phyloP scores from a whole-genome alignment of 176 grass and related monocot species.

The Avena eriantha region DNA sequence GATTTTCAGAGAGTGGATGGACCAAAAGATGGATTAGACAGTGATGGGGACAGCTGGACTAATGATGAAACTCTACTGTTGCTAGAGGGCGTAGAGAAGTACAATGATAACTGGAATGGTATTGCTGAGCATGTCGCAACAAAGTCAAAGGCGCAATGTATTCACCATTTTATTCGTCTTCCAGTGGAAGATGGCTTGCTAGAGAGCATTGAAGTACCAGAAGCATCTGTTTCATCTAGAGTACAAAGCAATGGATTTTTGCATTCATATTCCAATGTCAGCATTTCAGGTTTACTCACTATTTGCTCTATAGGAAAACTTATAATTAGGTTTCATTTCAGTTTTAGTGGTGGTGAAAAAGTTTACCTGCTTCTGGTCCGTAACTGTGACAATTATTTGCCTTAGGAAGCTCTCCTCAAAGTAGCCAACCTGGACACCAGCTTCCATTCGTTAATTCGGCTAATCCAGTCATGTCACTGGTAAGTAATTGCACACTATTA shows the following conservation, averaged over 20 bases:
- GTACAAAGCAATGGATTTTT: constrained; percentile 49
- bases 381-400: constrained; percentile 35
- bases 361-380: constrained; percentile 37
- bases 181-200: constrained; percentile 80
- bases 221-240: constrained; percentile 46
- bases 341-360: constrained; percentile 27
- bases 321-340: constrained; percentile 33
- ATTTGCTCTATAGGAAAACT: constrained; percentile 30
- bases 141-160: constrained; percentile 94
- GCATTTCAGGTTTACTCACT: constrained; percentile 60
- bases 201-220: constrained; percentile 74
- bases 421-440: constrained; percentile 51
- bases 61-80: constrained; percentile 90
- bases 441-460: constrained; percentile 86
- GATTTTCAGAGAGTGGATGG: constrained; percentile 90
- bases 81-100: constrained; percentile 91
- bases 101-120: constrained; percentile 88
- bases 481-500: constrained; percentile 53
- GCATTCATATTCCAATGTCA: constrained; percentile 63
- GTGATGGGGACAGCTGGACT: constrained; percentile 82
- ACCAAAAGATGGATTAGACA: constrained; percentile 60
- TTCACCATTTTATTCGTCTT: constrained; percentile 90
- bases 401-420: constrained; percentile 55
- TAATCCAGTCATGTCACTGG: constrained; percentile 97
- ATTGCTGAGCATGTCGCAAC: constrained; percentile 84